phyloP scores from a whole-genome alignment of 2,329 filamentous ascomycete species.

The Monilinia vaccinii-corymbosi region DNA sequence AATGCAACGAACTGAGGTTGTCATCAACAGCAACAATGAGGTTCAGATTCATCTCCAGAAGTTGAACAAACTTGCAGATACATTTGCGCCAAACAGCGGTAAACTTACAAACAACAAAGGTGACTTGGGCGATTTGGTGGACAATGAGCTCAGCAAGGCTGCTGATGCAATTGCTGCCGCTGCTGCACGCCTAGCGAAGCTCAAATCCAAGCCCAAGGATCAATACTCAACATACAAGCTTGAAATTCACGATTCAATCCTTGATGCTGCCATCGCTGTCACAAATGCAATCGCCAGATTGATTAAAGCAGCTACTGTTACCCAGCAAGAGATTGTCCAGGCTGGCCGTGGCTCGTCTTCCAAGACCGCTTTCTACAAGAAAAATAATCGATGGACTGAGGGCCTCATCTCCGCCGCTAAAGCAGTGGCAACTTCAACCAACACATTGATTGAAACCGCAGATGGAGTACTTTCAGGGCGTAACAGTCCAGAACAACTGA shows the following conservation, averaged over 20 bases:
- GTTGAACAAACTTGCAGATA: constrained; percentile 85
- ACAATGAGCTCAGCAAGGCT: constrained; percentile 83
- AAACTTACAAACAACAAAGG: constrained; percentile 71
- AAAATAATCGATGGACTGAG: constrained; percentile 99
- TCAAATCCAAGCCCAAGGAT: constrained; percentile 94
- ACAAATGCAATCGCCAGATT: constrained; percentile 89
- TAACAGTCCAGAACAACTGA: constrained; percentile 92
- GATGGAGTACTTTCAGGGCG: constrained; percentile 88
- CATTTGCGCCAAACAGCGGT: constrained; percentile 78
- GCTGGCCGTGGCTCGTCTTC: constrained; percentile 83
- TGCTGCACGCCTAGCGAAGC: constrained; percentile 76
- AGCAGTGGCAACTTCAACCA: constrained; percentile 86
- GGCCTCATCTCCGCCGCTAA: constrained; percentile 96
- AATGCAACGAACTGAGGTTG: constrained; percentile 89
- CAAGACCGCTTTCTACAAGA: constrained; percentile 95
- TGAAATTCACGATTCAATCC: constrained; percentile 88
- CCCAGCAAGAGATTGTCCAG: constrained; percentile 93
- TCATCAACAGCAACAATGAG: constrained; percentile 95
- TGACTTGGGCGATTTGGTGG: constrained; percentile 87
- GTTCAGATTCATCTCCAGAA: constrained; percentile 90
- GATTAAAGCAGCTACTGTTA: constrained; percentile 87
- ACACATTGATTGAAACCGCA: constrained; percentile 94
- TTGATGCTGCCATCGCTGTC: constrained; percentile 86
- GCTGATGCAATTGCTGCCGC: constrained; percentile 93
- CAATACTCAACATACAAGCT: constrained; percentile 94